Evolutionary conservation across 306 rosid genomes (phyloP).

Genomic region (Gynostemma pentaphyllum): DNA sequence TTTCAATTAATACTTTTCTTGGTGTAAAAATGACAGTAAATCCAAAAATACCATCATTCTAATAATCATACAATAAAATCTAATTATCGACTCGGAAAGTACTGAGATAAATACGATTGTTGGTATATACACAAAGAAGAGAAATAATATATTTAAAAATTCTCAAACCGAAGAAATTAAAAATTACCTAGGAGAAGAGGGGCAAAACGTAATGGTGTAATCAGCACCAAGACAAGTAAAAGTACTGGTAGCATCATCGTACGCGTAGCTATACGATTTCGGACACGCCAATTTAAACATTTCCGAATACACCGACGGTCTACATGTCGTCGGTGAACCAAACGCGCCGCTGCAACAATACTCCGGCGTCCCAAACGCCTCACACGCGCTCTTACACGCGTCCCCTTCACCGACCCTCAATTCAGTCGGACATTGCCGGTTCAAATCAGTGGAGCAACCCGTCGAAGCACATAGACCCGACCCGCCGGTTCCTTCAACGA

Average conservation of each 20-base stretch:
- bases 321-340: slow-evolving; percentile 33
- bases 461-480: slow-evolving; percentile 66
- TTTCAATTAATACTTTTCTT: neutral
- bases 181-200: slow-evolving; percentile 45
- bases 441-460: slow-evolving; percentile 77
- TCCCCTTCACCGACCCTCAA: slow-evolving; percentile 43
- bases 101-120: too few species aligned
- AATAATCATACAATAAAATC: too few species aligned
- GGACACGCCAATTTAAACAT: slow-evolving; percentile 58
- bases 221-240: slow-evolving; percentile 51
- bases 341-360: slow-evolving; percentile 69
- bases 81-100: too few species aligned
- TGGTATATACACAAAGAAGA: too few species aligned
- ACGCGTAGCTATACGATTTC: slow-evolving; percentile 47
- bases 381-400: slow-evolving; percentile 98
- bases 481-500: slow-evolving; percentile 77
- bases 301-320: slow-evolving; percentile 48
- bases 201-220: slow-evolving; percentile 51
- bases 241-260: slow-evolving; percentile 48
- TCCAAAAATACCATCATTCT: too few species aligned
- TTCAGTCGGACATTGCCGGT: slow-evolving; percentile 72
- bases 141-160: too few species aligned
- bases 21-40: neutral
- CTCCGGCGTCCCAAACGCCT: slow-evolving; percentile 80
- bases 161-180: too few species aligned